Conservation (phyloP, 768 basidiomycete species). For the Tylopilus subfusipes region DNA sequence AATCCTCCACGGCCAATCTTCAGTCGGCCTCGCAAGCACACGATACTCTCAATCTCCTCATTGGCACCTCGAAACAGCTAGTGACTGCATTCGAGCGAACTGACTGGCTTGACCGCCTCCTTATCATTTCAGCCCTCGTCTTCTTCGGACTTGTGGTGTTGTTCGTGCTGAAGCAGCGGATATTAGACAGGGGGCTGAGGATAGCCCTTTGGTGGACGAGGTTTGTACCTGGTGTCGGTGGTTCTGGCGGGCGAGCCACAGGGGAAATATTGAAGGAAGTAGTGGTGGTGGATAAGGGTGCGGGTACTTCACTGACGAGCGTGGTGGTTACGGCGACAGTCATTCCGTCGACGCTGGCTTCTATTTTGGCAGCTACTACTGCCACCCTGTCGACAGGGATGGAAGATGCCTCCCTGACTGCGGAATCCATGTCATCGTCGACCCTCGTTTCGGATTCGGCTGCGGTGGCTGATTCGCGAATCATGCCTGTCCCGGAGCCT, state of each 20-base stretch:
- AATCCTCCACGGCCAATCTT: conserved; percentile 75
- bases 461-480: background rate
- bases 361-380: conserved; percentile 7
- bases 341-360: conserved; percentile 9
- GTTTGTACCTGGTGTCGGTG: conserved; percentile 47
- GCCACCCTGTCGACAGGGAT: background rate
- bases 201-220: conserved; percentile 88
- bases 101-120: conserved; percentile 87
- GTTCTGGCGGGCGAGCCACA: conserved; percentile 1
- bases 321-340: background rate
- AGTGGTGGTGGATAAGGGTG: background rate
- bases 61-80: conserved; percentile 78
- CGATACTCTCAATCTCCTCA: conserved; percentile 64
- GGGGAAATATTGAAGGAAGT: conserved; percentile 7
- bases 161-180: conserved; percentile 84
- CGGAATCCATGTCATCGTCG: conserved; percentile 2
- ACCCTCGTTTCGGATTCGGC: background rate
- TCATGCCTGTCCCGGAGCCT: background rate
- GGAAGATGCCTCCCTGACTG: background rate
- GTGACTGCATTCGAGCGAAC: conserved; percentile 85
- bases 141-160: conserved; percentile 84
- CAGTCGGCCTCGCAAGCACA: conserved; percentile 72
- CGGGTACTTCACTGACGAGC: conserved; percentile 6
- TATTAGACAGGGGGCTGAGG: conserved; percentile 74
- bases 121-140: conserved; percentile 73